Percentiles rank a stretch among this genome's conserved stretches.
Conservation (phyloP, 192 early-diverging fungal species). For the Kappamyces sp. region DNA sequence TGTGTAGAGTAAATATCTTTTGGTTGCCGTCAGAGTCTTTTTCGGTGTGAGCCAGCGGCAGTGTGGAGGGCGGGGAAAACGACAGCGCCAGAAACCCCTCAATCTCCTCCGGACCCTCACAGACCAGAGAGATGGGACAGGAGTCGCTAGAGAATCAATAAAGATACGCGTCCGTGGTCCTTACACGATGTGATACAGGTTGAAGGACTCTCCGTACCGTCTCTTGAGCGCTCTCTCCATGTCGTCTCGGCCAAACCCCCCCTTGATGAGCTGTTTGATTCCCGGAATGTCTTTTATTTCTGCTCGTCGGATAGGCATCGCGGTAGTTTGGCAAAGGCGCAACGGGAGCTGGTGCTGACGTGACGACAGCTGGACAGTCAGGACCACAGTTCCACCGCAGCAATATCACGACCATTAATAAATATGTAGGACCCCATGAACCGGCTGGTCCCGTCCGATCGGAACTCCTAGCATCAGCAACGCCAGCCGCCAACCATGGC, state of each 20-base stretch:
- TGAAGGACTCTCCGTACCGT: slow-evolving; percentile 32
- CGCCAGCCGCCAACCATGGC: background rate
- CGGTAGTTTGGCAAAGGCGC: no score
- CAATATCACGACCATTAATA: no score
- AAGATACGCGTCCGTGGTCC: background rate
- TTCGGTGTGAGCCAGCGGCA: background rate
- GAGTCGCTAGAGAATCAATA: slow-evolving; percentile 14
- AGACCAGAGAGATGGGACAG: slow-evolving; percentile 5
- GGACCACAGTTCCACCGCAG: no score
- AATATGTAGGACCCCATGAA: no score
- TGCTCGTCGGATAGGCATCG: slow-evolving; percentile 22
- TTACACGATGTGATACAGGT: slow-evolving; percentile 34
- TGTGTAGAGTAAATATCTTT: slow-evolving; percentile 26
- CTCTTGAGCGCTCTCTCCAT: slow-evolving; percentile 25
- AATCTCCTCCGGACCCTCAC: slow-evolving; percentile 7
- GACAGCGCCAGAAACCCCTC: slow-evolving; percentile 12
- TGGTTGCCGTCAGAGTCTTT: slow-evolving; percentile 26
- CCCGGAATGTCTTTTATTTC: slow-evolving; percentile 26
- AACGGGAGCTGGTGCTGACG: no score
- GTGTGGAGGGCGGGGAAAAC: background rate
- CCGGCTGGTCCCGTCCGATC: no score
- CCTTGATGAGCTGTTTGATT: slow-evolving; percentile 30
- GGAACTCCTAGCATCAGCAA: no score
- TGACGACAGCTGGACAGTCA: no score
- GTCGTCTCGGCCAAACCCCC: slow-evolving; percentile 25